Conservation (phyloP, 2,329 filamentous ascomycete species). For the Scolecobasidium constrictum region DNA sequence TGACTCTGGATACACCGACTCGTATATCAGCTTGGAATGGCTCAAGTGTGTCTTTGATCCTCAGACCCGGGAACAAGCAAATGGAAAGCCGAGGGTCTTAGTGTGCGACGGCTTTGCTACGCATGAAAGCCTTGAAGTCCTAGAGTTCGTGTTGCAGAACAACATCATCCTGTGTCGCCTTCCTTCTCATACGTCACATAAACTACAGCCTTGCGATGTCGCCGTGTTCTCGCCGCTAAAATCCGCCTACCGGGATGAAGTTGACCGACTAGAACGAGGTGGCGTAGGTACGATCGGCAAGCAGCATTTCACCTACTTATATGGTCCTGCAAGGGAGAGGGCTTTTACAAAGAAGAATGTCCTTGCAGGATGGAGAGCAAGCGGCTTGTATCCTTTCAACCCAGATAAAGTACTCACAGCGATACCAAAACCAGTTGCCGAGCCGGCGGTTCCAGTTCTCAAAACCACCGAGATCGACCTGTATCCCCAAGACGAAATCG, state of each 20-base stretch:
- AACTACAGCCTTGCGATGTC: constrained; percentile 2
- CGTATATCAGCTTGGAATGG: constrained; percentile 23
- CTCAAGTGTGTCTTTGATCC: constrained; percentile 25
- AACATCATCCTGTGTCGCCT: constrained; percentile 5
- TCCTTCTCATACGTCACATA: constrained; percentile 4
- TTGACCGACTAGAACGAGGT: background rate
- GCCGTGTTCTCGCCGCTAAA: background rate
- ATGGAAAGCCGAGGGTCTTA: constrained; percentile 21
- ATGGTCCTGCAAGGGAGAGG: constrained; percentile 1
- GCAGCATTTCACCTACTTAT: constrained; percentile 1
- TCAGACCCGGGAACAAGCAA: constrained; percentile 20
- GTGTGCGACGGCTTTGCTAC: constrained; percentile 25
- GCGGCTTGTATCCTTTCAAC: background rate
- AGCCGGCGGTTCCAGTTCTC: background rate
- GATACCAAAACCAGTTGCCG: background rate
- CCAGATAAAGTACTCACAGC: background rate
- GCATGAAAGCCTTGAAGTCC: constrained; percentile 20
- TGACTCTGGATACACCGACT: constrained; percentile 11
- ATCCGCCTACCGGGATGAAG: background rate
- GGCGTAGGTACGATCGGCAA: background rate
- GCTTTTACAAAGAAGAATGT: constrained; percentile 1
- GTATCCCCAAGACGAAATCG: constrained; percentile 9
- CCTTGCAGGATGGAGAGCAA: background rate
- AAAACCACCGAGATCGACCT: constrained; percentile 2
- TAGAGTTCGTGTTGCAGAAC: background rate